Evolutionary conservation across 2,329 filamentous ascomycete species (phyloP).

Genomic region (Aschersonia sp.): DNA sequence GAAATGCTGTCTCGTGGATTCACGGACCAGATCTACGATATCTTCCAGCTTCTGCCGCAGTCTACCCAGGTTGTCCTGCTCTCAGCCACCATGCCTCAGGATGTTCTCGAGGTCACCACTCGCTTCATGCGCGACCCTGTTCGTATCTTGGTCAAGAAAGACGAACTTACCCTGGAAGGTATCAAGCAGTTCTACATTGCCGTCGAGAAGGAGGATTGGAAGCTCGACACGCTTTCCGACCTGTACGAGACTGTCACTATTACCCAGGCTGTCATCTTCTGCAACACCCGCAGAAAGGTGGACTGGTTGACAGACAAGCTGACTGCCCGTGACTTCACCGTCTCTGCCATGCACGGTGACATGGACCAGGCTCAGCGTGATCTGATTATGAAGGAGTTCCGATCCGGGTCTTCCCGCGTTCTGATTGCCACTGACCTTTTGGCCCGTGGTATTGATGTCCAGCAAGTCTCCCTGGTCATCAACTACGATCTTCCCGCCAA

Average conservation of each 20-base stretch:
- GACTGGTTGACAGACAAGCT: constrained; percentile 99
- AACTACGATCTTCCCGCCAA: constrained; percentile 99
- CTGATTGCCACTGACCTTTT: constrained; percentile 95
- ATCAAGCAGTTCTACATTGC: constrained; percentile 99
- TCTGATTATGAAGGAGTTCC: constrained; percentile 99
- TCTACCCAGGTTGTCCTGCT: constrained; percentile 97
- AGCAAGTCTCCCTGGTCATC: constrained; percentile 99
- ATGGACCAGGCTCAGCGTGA: constrained; percentile 98
- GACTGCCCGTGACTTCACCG: constrained; percentile 94
- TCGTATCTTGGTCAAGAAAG: constrained; percentile 98
- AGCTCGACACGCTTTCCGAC: constrained; percentile 96
- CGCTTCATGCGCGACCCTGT: constrained; percentile 99
- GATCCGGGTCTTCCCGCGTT: constrained; percentile 94
- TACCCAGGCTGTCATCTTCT: constrained; percentile 99
- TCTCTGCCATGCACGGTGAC: constrained; percentile 99
- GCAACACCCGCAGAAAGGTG: constrained; percentile 99
- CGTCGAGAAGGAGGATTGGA: constrained; percentile 99
- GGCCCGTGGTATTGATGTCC: constrained; percentile 98
- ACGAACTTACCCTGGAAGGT: constrained; percentile 97
- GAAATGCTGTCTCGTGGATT: constrained; percentile 99
- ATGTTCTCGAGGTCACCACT: constrained; percentile 97
- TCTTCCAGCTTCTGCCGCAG: constrained; percentile 97
- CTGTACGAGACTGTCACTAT: constrained; percentile 99
- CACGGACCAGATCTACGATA: constrained; percentile 99
- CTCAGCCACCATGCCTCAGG: constrained; percentile 96